phyloP scores from a whole-genome alignment of 345 rosid species.

The Ceriops tagal region DNA sequence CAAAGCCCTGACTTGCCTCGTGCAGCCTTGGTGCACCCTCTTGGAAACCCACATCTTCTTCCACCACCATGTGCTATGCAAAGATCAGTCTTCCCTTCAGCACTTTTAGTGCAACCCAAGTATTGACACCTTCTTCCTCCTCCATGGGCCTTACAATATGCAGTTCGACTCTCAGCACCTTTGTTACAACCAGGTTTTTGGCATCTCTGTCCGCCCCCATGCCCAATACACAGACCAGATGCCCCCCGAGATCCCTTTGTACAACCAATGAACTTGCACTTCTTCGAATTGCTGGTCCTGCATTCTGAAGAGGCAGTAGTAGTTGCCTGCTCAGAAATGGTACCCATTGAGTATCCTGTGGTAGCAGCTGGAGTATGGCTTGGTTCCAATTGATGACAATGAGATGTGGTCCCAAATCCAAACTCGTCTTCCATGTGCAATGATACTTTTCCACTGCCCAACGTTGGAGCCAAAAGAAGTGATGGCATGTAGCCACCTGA shows the following conservation, averaged over 20 bases:
- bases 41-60: conserved; percentile 63
- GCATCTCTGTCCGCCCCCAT: conserved; percentile 96
- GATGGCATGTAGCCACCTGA: conserved; percentile 90
- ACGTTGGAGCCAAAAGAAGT: conserved; percentile 69
- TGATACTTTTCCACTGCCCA: conserved; percentile 29
- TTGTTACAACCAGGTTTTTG: conserved; percentile 82
- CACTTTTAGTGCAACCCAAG: conserved; percentile 94
- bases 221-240: conserved; percentile 87
- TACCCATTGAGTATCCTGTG: conserved; percentile 50
- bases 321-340: conserved; percentile 53
- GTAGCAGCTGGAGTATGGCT: conserved; percentile 49
- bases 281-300: conserved; percentile 49
- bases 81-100: conserved; percentile 83
- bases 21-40: conserved; percentile 83
- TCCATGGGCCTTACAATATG: conserved; percentile 90
- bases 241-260: conserved; percentile 89
- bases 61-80: conserved; percentile 99
- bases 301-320: conserved; percentile 49
- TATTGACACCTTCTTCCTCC: conserved; percentile 92
- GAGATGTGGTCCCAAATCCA: conserved; percentile 38
- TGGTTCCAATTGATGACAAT: conserved; percentile 35
- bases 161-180: conserved; percentile 94
- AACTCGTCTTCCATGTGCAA: conserved; percentile 42
- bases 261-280: conserved; percentile 76
- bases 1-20: conserved; percentile 94